Base-by-base conservation (phyloP, 2,329 filamentous ascomycete genomes). In the Trichoderma cornu-damae region DNA sequence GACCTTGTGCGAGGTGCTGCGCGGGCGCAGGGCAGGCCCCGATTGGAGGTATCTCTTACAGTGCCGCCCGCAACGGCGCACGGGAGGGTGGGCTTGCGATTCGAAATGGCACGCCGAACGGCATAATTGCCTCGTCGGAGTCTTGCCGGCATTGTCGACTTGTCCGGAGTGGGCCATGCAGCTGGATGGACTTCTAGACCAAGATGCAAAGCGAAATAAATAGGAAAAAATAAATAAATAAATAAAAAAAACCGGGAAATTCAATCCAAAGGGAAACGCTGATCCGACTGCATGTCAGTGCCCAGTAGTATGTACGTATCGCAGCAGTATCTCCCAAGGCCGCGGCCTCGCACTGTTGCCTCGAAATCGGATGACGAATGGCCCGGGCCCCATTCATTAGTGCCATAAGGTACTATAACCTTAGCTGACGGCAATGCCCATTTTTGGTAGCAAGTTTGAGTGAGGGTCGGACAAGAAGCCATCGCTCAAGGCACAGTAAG, bases 91-190 rank as follows among this genome's bases (percentile, higher is more conserved):
- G 56, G 49, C 42, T 37, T 38, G 30, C 43, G 24, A 44, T 37
- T n/a, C n/a, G 32, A 16, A 34, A 48, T 56, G 53, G 43, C 43
- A 55, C 52, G 52, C 52, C 52, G 43, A 55, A 47, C 52, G 52
- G 52, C 32, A 46, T 50, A 51, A 57, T 57, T 57, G 54, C 54
- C 54, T 57, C 54, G 54, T 51, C 54, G 54, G 54, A 57, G 54
- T 44, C 46, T 35, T 57, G 46, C 54, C 54, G 54, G 53, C 35
- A 57, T 57, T n/a, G 35, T 35, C 18, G 16, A 57, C 20, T 24
- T 35, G 38, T 24, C 52, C 32, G 38, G 52, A 42, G 47, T 55
- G 32, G 30, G 46, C 32, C 52, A n/a, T 55, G 52, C 12, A 14
- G 44, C 44, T 22, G 44, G 26, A 32, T n/a, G n/a, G n/a, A n/a